Base-by-base conservation (phyloP, 2,329 filamentous ascomycete genomes). In the Penicillium oxalicum region DNA sequence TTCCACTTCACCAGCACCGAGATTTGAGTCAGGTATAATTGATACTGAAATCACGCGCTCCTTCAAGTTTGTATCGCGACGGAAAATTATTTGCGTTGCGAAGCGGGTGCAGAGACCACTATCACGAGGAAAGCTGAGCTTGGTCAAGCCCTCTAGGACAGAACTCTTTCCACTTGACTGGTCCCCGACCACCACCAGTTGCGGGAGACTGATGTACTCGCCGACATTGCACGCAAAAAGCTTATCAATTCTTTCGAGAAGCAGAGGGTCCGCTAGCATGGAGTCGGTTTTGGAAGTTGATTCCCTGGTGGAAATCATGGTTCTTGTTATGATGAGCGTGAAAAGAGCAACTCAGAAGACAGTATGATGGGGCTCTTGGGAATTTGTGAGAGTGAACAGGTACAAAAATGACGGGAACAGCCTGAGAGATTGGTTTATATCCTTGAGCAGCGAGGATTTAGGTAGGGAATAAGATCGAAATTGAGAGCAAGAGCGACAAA, bases 51-150 rank as follows among this genome's bases (percentile, higher is more conserved):
- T 65, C 13, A 28, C 25, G 4, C 37, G 44, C 1, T 9, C 0
- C 4, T 54, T 43, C 37, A 39, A 34, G 44, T 12, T 50, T 8
- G 8, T 29, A 12, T 57, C 53, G 33, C 69, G 64, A 0, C 70
- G 70, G 26, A 74, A 67, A 9, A 67, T 71, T 39, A 78, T 76
- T 49, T 76, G 69, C 0, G 74, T 77, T 0, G 74, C 71, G 55
- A 73, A 75, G 2, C 70, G 57, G 2, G 73, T 76, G 40, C 72
- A 75, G 3, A 73, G 55, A 0, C 65, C 66, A 33, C 56, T 60
- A 25, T 64, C 61, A 4, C 64, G 64, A 28, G 72, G 73, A 47
- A 74, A 72, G 1, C 64, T 64, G 1, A 73, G 49, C 1, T 59
- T 55, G 2, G 68, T 70, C 57, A 68, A 48, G 1, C 59, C 64